A percentile compares a stretch with the other conserved stretches of the same genome.
Evolutionary conservation across 1,284 basidiomycete genomes (phyloP).

Genomic region (Marasmius tenuissimus): DNA sequence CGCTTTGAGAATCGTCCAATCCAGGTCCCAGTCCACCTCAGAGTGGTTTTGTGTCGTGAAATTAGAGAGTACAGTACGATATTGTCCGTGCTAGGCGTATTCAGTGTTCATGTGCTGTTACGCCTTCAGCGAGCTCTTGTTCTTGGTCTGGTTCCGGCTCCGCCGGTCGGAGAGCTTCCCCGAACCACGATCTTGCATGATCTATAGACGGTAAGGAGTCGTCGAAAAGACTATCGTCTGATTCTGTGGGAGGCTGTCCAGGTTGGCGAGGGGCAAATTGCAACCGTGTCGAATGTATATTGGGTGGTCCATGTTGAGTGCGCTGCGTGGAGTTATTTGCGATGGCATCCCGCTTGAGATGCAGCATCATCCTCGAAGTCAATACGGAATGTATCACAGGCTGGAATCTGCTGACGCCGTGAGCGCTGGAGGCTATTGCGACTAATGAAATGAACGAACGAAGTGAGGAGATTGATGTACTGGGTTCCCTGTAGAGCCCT

Average conservation of each 20-base stretch:
- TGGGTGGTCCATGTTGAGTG: neutral
- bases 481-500: neutral
- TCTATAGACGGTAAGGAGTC: neutral
- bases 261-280: neutral
- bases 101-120: no score
- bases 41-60: no score
- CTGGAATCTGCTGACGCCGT: neutral
- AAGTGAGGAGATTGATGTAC: neutral
- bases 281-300: neutral
- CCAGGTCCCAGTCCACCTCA: no score
- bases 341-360: neutral
- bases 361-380: conserved; percentile 1
- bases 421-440: no score
- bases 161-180: neutral
- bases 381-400: neutral
- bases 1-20: no score
- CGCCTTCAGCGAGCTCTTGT: no score
- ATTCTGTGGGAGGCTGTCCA: neutral
- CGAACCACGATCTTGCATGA: neutral
- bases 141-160: neutral
- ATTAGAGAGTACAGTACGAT: no score
- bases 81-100: no score
- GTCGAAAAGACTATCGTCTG: neutral
- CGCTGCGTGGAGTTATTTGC: neutral
- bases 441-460: neutral